Evolutionary conservation across 208 protist genomes (phyloP).

Genomic region (Leishmania turanica): DNA sequence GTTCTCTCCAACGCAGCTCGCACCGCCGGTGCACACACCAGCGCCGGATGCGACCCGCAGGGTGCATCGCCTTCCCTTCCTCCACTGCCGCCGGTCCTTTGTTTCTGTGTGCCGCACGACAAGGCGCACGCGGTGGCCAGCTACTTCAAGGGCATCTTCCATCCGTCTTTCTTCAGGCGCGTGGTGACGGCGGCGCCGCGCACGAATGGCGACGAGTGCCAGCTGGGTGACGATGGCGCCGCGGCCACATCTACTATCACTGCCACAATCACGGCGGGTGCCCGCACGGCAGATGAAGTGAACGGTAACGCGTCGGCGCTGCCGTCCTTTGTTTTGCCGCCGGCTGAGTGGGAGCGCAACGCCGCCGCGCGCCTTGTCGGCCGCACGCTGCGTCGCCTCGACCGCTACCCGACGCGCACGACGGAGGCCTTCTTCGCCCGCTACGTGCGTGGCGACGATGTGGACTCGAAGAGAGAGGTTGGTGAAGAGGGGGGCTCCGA

Average conservation of each 20-base stretch:
- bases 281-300: background rate
- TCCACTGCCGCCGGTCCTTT: constrained; percentile 12
- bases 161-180: constrained; percentile 43
- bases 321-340: background rate
- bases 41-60: background rate
- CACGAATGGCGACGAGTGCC: background rate
- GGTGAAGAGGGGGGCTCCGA: background rate
- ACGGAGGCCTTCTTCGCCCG: constrained; percentile 58
- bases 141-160: constrained; percentile 70
- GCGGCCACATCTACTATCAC: background rate
- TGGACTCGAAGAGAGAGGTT: background rate
- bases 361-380: constrained; percentile 49
- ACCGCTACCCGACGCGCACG: constrained; percentile 59
- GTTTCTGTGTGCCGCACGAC: constrained; percentile 49
- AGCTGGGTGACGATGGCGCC: background rate
- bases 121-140: constrained; percentile 36
- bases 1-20: background rate
- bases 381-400: constrained; percentile 56
- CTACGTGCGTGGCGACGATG: constrained; percentile 20
- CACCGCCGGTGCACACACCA: background rate
- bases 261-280: background rate
- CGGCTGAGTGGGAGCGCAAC: constrained; percentile 7
- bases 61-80: background rate
- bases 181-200: background rate
- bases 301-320: background rate